phyloP scores from a whole-genome alignment of 371 early-diverging fungal species.

The Mucor ambiguus region DNA sequence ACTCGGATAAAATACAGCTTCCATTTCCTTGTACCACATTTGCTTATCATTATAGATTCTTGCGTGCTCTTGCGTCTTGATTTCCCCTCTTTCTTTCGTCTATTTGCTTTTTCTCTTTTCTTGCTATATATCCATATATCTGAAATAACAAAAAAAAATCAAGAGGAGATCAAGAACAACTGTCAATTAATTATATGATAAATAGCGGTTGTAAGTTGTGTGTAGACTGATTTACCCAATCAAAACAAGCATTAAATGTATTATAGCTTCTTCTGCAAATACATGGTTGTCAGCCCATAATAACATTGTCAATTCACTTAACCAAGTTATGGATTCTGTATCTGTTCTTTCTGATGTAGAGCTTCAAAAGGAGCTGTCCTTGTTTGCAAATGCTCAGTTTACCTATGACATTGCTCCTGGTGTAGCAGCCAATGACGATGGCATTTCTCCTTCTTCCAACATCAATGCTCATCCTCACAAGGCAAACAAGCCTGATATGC shows the following conservation, averaged over 20 bases:
- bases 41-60: slow-evolving; percentile 13
- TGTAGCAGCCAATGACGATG: slow-evolving; percentile 43
- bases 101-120: slow-evolving; percentile 5
- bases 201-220: slow-evolving; percentile 19
- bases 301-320: slow-evolving; percentile 33
- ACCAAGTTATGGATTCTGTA: slow-evolving; percentile 37
- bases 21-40: slow-evolving; percentile 14
- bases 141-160: slow-evolving; percentile 2
- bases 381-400: slow-evolving; percentile 61
- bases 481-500: slow-evolving; percentile 19
- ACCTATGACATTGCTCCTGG: slow-evolving; percentile 53
- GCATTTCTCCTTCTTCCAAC: background rate
- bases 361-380: slow-evolving; percentile 39
- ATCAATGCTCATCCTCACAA: background rate
- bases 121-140: background rate
- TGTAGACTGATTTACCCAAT: background rate
- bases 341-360: slow-evolving; percentile 41
- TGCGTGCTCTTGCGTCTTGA: slow-evolving; percentile 25
- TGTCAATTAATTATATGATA: slow-evolving; percentile 8
- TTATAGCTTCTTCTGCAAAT: slow-evolving; percentile 15
- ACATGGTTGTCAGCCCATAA: slow-evolving; percentile 14
- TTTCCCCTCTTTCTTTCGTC: slow-evolving; percentile 9
- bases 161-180: slow-evolving; percentile 8
- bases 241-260: background rate
- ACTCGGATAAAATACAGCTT: slow-evolving; percentile 6